Evolutionary conservation across 1,284 basidiomycete genomes (phyloP), one percentile per base, ranked within the genome.

Genomic region (Fereydounia khargensis): DNA sequence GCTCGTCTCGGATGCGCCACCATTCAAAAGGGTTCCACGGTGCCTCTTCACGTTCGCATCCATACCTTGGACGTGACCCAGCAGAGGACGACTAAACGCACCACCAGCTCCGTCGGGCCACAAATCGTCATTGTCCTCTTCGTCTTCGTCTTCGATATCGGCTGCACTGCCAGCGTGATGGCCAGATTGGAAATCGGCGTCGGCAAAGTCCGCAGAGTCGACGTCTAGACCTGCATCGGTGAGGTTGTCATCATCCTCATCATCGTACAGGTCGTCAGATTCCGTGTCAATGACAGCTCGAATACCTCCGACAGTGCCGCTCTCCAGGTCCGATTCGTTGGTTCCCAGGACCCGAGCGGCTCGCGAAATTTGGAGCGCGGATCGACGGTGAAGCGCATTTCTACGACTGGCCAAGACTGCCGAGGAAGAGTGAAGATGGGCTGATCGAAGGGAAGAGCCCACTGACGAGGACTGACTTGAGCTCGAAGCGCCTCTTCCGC

Each of bases 91-190:
- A 21, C 54, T 56, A 38, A 50, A 65, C 17, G 65, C 66, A 11
- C 65, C 66, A 7, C 54, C 66, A 14, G 65, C 61, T 28, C 42
- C 50, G 11, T 67, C 58, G 8, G 58, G 58, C 58, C 58, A 61
- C 6, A 52, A 30, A 6, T 55, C 48, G 28, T 55, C 43, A 19
- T 55, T 42, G 14, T 44, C 40, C 8, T 53, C 50, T 8, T 44
- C 50, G 35, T n/a, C 35, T 10, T 64, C 52, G 20, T 45, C 39
- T 16, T 55, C 50, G 16, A 51, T n/a, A n/a, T n/a, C n/a, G n/a
- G n/a, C n/a, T n/a, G n/a, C n/a, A n/a, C n/a, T n/a, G n/a, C n/a
- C n/a, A n/a, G n/a, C n/a, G n/a, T n/a, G n/a, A n/a, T n/a, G 35
- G 32, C 19, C 47, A 9, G 35, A 42, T 2, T 40, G 50, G 6